phyloP scores from a whole-genome alignment of 2,329 filamentous ascomycete genomes.

The Paecilomyces sp. region DNA sequence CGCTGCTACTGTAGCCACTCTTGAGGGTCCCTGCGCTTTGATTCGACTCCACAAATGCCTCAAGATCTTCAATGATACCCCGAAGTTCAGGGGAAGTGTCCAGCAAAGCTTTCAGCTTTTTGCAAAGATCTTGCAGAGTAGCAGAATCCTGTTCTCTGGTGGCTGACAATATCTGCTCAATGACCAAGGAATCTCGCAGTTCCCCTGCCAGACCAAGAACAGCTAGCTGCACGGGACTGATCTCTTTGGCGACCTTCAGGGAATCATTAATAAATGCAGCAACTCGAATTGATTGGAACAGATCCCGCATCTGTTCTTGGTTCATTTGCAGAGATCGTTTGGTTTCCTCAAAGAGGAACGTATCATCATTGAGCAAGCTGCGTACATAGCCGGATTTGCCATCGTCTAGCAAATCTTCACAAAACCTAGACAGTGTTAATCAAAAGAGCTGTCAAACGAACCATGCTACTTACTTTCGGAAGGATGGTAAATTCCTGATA shows the following conservation, averaged over 20 bases:
- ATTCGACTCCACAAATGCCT: slow-evolving; percentile 40
- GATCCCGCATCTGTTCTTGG: slow-evolving; percentile 30
- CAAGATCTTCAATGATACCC: slow-evolving; percentile 41
- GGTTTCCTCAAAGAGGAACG: slow-evolving; percentile 38
- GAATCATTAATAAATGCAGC: slow-evolving; percentile 19
- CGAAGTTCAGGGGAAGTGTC: slow-evolving; percentile 29
- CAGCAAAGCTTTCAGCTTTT: slow-evolving; percentile 24
- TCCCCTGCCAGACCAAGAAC: slow-evolving; percentile 44
- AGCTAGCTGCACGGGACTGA: slow-evolving; percentile 28
- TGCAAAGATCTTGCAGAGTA: slow-evolving; percentile 36
- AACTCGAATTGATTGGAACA: slow-evolving; percentile 25
- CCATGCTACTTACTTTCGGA: slow-evolving; percentile 34
- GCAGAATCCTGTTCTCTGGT: slow-evolving; percentile 49
- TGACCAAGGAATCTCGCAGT: slow-evolving; percentile 42
- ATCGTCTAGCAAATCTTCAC: slow-evolving; percentile 36
- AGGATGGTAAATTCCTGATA: slow-evolving; percentile 51
- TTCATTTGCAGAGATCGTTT: slow-evolving; percentile 31
- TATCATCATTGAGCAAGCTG: slow-evolving; percentile 44
- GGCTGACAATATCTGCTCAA: slow-evolving; percentile 46
- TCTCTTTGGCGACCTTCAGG: slow-evolving; percentile 22
- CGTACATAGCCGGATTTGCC: slow-evolving; percentile 29
- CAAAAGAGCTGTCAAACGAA: neutral
- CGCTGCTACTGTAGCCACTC: slow-evolving; percentile 67
- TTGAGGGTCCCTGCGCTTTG: slow-evolving; percentile 50
- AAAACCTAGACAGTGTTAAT: slow-evolving; percentile 21